Evolutionary conservation across 2,329 filamentous ascomycete species (phyloP).

Genomic region (Fusarium paranaense): DNA sequence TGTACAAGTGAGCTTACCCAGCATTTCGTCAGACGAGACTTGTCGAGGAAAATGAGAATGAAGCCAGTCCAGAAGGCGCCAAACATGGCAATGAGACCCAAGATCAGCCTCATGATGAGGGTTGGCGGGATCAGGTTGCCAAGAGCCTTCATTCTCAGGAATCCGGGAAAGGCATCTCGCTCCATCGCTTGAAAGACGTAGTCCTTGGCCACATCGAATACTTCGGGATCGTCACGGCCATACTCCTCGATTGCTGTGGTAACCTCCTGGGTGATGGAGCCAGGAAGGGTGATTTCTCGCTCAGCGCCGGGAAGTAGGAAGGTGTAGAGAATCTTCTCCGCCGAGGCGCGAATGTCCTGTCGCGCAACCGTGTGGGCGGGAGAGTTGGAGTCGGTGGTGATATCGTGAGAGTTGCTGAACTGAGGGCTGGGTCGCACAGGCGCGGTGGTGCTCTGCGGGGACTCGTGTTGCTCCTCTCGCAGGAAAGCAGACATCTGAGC

Average conservation of each 20-base stretch:
- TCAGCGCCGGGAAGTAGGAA: conserved; percentile 95
- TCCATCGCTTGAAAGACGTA: conserved; percentile 99
- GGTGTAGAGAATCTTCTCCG: conserved; percentile 99
- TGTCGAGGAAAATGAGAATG: conserved; percentile 90
- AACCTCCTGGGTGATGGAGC: conserved; percentile 86
- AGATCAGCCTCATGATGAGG: conserved; percentile 84
- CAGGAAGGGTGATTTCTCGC: conserved; percentile 92
- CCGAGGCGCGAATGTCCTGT: conserved; percentile 90
- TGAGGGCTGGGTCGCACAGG: conserved; percentile 62
- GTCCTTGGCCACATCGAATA: conserved; percentile 97
- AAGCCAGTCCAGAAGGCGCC: conserved; percentile 95
- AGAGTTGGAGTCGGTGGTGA: conserved; percentile 82
- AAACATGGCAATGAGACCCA: conserved; percentile 86
- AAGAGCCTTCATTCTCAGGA: conserved; percentile 92
- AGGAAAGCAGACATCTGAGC: conserved; percentile 93
- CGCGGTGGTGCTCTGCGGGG: conserved; percentile 63
- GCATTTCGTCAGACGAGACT: conserved; percentile 77
- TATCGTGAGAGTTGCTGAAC: conserved; percentile 70
- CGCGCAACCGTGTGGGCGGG: conserved; percentile 86
- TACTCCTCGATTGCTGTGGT: conserved; percentile 90
- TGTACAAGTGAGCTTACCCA: conserved; percentile 74
- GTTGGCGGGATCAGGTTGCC: conserved; percentile 95
- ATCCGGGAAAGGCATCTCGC: conserved; percentile 97
- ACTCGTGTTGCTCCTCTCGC: conserved; percentile 73
- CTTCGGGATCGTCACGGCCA: conserved; percentile 93